Percentiles rank a stretch among this genome's conserved stretches.
Evolutionary conservation across 202 grass and related monocot species (phyloP).

Genomic region (Elaeis oleifera): DNA sequence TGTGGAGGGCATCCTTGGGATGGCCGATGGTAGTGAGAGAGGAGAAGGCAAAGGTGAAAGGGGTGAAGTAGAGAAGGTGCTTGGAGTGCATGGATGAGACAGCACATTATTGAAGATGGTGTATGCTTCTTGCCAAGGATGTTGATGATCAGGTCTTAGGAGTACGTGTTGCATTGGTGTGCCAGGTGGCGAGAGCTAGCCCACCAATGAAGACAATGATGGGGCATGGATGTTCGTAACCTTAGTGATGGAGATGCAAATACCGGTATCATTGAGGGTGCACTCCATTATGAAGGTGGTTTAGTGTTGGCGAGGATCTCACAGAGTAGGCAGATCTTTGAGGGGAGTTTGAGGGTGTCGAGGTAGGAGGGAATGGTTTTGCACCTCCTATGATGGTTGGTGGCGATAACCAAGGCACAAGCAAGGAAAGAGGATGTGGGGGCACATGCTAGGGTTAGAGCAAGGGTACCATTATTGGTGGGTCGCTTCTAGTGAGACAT

Average conservation of each 20-base stretch:
- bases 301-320: constrained; percentile 33
- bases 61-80: constrained; percentile 46
- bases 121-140: constrained; percentile 63
- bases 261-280: constrained; percentile 33
- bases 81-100: constrained; percentile 58
- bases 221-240: constrained; percentile 47
- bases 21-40: constrained; percentile 35
- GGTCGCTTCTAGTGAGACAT: constrained; percentile 11
- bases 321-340: constrained; percentile 34
- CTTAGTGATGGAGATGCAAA: constrained; percentile 37
- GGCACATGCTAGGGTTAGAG: not conserved
- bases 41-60: constrained; percentile 67
- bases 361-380: constrained; percentile 44
- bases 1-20: constrained; percentile 28
- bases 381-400: not conserved
- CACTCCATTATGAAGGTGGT: constrained; percentile 14
- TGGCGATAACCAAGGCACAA: constrained; percentile 7
- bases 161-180: constrained; percentile 52
- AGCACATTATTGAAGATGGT: constrained; percentile 49
- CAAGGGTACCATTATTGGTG: not conserved
- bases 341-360: constrained; percentile 25
- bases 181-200: constrained; percentile 43
- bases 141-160: constrained; percentile 77
- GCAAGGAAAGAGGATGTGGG: not conserved
- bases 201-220: constrained; percentile 68